Conservation (phyloP, 306 rosid genomes). For the Fragaria ananassa region DNA sequence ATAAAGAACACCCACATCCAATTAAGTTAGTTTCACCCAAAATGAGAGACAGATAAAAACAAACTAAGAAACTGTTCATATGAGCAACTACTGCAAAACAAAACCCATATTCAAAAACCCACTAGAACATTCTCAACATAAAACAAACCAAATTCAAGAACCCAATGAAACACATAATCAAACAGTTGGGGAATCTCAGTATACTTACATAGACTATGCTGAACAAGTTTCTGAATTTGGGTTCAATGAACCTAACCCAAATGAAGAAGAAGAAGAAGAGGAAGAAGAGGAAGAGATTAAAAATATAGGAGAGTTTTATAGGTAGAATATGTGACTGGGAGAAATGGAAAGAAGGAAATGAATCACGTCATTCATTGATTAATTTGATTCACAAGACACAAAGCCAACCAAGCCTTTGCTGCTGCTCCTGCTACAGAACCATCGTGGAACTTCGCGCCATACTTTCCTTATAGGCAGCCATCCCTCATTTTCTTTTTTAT, state of each 20-base stretch:
- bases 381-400: neutral
- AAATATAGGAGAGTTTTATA: neutral
- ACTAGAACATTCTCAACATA: constrained; percentile 1
- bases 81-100: neutral
- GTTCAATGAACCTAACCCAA: constrained; percentile 20
- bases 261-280: neutral
- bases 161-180: constrained; percentile 21
- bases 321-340: neutral
- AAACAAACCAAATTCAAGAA: constrained; percentile 9
- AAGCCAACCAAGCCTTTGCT: neutral
- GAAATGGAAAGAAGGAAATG: neutral
- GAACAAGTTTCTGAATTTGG: constrained; percentile 9
- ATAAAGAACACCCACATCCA: neutral
- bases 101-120: neutral
- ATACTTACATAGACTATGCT: constrained; percentile 24
- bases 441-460: constrained; percentile 33
- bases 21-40: neutral
- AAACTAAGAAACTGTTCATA: constrained; percentile 11
- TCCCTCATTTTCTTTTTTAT: neutral
- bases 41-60: neutral
- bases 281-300: neutral
- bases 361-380: neutral
- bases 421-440: neutral
- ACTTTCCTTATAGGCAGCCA: neutral
- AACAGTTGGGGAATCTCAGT: constrained; percentile 5